Conservation (phyloP, 345 rosid species). For the Rhodamnia rubescens region DNA sequence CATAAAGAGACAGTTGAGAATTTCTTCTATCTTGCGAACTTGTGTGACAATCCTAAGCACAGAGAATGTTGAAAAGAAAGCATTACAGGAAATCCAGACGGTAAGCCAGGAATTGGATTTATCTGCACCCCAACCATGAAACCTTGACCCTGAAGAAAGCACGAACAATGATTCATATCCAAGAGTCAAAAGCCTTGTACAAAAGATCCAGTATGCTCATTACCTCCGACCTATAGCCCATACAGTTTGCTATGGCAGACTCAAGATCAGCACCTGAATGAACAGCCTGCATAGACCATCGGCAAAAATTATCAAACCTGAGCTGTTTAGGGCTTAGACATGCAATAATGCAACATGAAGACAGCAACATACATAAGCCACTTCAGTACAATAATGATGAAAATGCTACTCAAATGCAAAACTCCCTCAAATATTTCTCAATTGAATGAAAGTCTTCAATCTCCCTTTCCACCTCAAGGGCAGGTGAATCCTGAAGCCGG, state of each 20-base stretch:
- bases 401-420: background rate
- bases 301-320: background rate
- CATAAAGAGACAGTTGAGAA: background rate
- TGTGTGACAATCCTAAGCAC: background rate
- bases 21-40: background rate
- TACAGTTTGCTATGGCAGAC: constrained; percentile 84
- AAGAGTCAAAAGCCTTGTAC: background rate
- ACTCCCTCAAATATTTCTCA: background rate
- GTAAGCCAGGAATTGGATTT: constrained; percentile 80
- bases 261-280: constrained; percentile 99
- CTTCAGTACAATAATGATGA: background rate
- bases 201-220: constrained; percentile 11
- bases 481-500: background rate
- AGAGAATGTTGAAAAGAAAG: constrained; percentile 10
- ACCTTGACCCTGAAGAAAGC: constrained; percentile 73
- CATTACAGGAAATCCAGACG: constrained; percentile 86
- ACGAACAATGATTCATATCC: background rate
- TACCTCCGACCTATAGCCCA: constrained; percentile 92
- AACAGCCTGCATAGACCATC: constrained; percentile 53
- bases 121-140: constrained; percentile 99
- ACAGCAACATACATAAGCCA: background rate
- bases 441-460: background rate
- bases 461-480: background rate
- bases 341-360: background rate
- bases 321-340: background rate